Evolutionary conservation across 2,329 filamentous ascomycete genomes (phyloP), one percentile per base, ranked within the genome.

Genomic region (Hansfordia pulvinata): DNA sequence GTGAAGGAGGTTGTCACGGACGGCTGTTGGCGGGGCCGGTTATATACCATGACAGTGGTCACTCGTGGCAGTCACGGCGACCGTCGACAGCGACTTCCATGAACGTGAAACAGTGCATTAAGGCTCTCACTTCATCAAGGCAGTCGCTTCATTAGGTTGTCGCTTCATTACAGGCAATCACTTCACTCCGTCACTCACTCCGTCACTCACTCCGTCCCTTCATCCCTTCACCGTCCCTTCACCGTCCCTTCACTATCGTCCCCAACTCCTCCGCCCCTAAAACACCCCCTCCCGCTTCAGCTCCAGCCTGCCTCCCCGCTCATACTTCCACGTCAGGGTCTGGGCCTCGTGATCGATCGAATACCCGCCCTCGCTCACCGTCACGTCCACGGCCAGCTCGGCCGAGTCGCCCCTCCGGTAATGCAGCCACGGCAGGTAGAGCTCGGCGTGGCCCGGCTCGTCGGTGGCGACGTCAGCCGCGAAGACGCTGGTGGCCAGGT

Each of bases 341-440:
- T 36, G 34, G 8, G 23, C 14, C 9, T 16, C 23, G 10, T 25
- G 26, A 10, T 25, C 20, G 9, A 30, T 7, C 18, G 25, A 29
- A 23, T 23, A 30, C 6, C 25, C 20, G 8, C 34, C 34, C 15
- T 27, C 28, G 3, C 28, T 29, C 3, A 27, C 14, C 9, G 15
- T 19, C 5, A 35, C 29, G 4, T 29, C 21, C 15, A 36, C n/a
- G 12, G 10, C 30, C 5, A 36, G 23, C 10, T 27, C 28, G 17
- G 34, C 32, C 11, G 25, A 19, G 8, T 26, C 26, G 10, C 35
- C 34, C 13, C 24, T 28, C 14, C 34, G 23, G 28, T 38, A 38
- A 20, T 37, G 34, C 15, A 37, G 24, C 36, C 36, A 38, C 10
- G 36, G 36, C n/a, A 37, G 25, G 20, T 35, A 37, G 8, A 37